Evolutionary conservation across 306 rosid genomes (phyloP).

Genomic region (Vicia faba): DNA sequence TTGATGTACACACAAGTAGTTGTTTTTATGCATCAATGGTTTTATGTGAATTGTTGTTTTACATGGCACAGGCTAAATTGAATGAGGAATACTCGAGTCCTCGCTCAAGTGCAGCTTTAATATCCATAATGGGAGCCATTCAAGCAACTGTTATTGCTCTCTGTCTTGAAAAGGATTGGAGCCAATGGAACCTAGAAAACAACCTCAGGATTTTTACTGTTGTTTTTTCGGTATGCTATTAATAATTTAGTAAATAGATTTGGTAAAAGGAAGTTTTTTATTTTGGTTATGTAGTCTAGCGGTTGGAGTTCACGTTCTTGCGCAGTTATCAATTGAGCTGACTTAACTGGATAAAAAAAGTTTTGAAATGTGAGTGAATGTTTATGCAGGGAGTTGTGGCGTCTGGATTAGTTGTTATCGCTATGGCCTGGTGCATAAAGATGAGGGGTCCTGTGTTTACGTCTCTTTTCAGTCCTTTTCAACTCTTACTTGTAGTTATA

Average conservation of each 20-base stretch:
- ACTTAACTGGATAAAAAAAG: too few species aligned
- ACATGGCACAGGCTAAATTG: conserved; percentile 44
- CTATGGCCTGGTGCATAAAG: conserved; percentile 30
- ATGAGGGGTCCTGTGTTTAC: conserved; percentile 39
- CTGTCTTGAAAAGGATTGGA: too few species aligned
- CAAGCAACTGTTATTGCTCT: conserved; percentile 5
- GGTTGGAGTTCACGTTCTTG: too few species aligned
- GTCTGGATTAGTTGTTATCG: conserved; percentile 26
- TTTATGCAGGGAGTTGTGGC: conserved; percentile 36
- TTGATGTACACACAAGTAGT: too few species aligned
- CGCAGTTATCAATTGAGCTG: too few species aligned
- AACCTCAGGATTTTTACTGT: too few species aligned
- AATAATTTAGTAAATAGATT: not conserved
- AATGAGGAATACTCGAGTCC: conserved; percentile 41
- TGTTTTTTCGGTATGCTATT: conserved; percentile 22
- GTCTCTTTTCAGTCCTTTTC: conserved; percentile 38
- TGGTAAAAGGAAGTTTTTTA: not conserved
- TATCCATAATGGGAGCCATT: conserved; percentile 37
- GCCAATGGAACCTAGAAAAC: too few species aligned
- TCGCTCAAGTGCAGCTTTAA: conserved; percentile 43
- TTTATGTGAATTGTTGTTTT: too few species aligned
- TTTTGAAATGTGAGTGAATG: not conserved
- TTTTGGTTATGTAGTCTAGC: too few species aligned
- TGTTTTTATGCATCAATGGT: too few species aligned
- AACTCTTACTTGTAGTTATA: conserved; percentile 34